Base-by-base conservation (phyloP, 2,329 filamentous ascomycete genomes). In the Ilyonectria destructans region DNA sequence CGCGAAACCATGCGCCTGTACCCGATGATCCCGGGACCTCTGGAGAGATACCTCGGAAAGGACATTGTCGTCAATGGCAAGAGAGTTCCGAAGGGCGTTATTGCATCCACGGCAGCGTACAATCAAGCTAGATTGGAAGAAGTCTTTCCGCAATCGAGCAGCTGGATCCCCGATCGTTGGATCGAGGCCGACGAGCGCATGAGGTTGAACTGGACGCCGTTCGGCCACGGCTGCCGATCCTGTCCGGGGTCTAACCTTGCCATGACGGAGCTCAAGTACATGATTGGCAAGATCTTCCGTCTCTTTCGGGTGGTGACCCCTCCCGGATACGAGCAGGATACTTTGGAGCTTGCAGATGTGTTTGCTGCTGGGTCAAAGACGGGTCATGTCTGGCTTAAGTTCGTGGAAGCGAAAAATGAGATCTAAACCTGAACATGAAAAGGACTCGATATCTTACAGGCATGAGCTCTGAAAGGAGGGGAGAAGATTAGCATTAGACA, bases 261-360 rank as follows among this genome's bases (percentile, higher is more conserved):
- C 43, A 46, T 17, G 43, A 46, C 43, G 43, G 43, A 46, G 43
- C 43, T 46, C 43, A 46, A 46, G 21, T 46, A 46, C 43, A 46
- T 46, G 43, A 6, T 46, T 17, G 43, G 43, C 6, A 46, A 46
- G 43, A 46, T 46, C 43, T 17, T 46, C 7, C 6, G 43, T 6
- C 21, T 46, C 17, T n/a, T 46, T n/a, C 7, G 15, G 7, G 43
- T 46, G 15, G 43, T 46, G 6, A 46, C 43, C 15, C 43, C 43
- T n/a, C 7, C 15, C 15, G 43, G 43, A 46, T 17, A 46, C 21
- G 43, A 46, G 43, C 6, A n/a, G 7, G 43, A 46, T 13, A 46
- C 43, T 6, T 13, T 46, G 6, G 43, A 46, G 21, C 15, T 46
- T 5, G 43, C 43, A 6, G 43, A 46, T 17, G 21, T 46, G 6